Evolutionary conservation across 148 eudicot genomes (phyloP).

Genomic region (Rhododendron griersonianum): DNA sequence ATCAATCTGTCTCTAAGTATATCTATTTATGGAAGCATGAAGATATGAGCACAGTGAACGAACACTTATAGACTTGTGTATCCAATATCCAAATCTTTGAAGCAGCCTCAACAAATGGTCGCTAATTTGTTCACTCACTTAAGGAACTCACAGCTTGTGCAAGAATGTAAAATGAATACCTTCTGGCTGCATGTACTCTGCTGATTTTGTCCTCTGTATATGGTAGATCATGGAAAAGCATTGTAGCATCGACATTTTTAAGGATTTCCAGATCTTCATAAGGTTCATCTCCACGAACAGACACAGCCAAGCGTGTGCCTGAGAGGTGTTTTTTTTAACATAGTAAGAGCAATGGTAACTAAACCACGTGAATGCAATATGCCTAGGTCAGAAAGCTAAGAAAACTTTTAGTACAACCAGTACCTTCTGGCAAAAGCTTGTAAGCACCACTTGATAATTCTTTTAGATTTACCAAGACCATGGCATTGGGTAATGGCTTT

Average conservation of each 20-base stretch:
- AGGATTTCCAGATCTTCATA: slow-evolving; percentile 65
- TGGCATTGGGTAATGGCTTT: slow-evolving; percentile 88
- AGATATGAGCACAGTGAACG: background rate
- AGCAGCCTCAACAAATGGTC: background rate
- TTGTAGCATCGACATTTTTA: slow-evolving; percentile 61
- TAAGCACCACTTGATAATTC: slow-evolving; percentile 75
- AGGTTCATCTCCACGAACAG: slow-evolving; percentile 92
- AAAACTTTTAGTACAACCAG: background rate
- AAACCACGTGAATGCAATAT: background rate
- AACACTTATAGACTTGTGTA: background rate
- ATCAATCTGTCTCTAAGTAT: background rate
- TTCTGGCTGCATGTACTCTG: slow-evolving; percentile 89
- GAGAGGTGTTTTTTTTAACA: slow-evolving; percentile 12
- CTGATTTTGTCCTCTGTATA: slow-evolving; percentile 65
- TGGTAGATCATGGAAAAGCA: slow-evolving; percentile 63
- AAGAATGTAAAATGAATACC: slow-evolving; percentile 31
- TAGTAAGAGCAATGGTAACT: background rate
- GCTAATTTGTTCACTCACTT: background rate
- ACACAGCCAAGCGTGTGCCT: slow-evolving; percentile 89
- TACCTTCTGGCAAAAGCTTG: slow-evolving; percentile 95
- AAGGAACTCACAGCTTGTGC: background rate
- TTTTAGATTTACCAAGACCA: slow-evolving; percentile 74
- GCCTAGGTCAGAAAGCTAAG: background rate
- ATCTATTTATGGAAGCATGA: background rate
- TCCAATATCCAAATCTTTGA: background rate